These are phyloP conservation scores for Prunella vulgaris DNA, from an alignment of 257 asterid species.

Conservation along the genomic window DNA sequence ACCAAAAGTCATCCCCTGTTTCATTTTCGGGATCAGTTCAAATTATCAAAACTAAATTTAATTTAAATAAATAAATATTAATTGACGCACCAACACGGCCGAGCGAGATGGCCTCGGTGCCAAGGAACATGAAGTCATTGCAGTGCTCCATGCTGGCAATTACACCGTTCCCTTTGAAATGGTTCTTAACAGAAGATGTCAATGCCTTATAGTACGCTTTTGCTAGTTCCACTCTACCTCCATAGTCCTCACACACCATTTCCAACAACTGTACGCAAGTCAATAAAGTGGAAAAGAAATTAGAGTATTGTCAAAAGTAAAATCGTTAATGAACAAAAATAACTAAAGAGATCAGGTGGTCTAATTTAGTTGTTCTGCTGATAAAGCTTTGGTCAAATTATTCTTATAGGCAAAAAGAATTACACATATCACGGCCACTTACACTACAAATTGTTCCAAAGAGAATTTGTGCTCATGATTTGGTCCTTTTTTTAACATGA, in stretches of 20 bases:
- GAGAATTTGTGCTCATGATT: too few species aligned
- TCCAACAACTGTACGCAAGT: conserved; percentile 19
- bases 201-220: conserved; percentile 33
- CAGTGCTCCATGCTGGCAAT: conserved; percentile 52
- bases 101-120: conserved; percentile 42
- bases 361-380: too few species aligned
- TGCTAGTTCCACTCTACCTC: conserved; percentile 36
- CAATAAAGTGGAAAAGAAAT: background rate
- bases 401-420: background rate
- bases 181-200: conserved; percentile 25
- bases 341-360: too few species aligned
- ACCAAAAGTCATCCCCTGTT: conserved; percentile 80
- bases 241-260: conserved; percentile 33
- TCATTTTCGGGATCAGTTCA: background rate
- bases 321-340: too few species aligned
- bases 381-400: background rate
- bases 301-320: background rate
- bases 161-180: conserved; percentile 40
- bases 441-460: too few species aligned
- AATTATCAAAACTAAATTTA: background rate
- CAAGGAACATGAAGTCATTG: conserved; percentile 47
- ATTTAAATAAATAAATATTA: background rate
- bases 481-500: too few species aligned
- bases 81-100: conserved; percentile 41
- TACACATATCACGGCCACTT: too few species aligned